phyloP scores from a whole-genome alignment of 495 filamentous ascomycete genomes.

The Penicillium lagena region DNA sequence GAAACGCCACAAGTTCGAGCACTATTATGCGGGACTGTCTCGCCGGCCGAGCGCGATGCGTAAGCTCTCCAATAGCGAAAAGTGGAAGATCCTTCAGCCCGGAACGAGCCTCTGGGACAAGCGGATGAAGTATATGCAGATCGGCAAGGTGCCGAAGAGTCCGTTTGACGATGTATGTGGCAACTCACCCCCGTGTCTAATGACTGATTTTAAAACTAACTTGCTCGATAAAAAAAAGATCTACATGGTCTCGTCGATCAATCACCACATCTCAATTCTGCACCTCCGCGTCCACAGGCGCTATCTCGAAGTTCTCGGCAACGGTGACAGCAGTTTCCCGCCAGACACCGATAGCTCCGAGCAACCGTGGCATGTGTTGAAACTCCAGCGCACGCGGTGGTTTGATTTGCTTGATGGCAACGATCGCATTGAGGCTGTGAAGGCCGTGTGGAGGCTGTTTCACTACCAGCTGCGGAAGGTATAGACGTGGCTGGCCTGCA shows the following conservation, averaged over 20 bases:
- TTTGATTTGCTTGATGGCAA: slow-evolving; percentile 65
- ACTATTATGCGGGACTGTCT: slow-evolving; percentile 21
- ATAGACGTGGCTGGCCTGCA: background rate
- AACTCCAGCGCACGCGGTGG: slow-evolving; percentile 68
- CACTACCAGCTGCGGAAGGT: slow-evolving; percentile 55
- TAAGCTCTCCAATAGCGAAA: slow-evolving; percentile 29
- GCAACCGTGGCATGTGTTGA: slow-evolving; percentile 56
- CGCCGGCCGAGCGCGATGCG: slow-evolving; percentile 26
- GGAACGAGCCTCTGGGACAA: slow-evolving; percentile 70
- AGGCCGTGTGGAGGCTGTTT: slow-evolving; percentile 71
- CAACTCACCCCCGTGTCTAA: no score
- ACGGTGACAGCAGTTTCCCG: slow-evolving; percentile 21
- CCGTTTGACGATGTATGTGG: slow-evolving; percentile 50
- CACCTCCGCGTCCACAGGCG: slow-evolving; percentile 63
- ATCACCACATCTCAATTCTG: slow-evolving; percentile 75
- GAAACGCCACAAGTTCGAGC: slow-evolving; percentile 37
- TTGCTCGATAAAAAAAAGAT: slow-evolving; percentile 43
- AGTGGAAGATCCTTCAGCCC: slow-evolving; percentile 50
- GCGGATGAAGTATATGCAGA: slow-evolving; percentile 62
- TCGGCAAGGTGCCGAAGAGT: slow-evolving; percentile 52
- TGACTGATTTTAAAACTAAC: background rate
- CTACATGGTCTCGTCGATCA: slow-evolving; percentile 74
- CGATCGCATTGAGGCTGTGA: slow-evolving; percentile 65
- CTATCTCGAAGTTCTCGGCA: slow-evolving; percentile 52
- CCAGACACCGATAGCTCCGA: slow-evolving; percentile 40